Evolutionary conservation across 768 basidiomycete genomes (phyloP).

Genomic region (Nevesoporus exiguus): DNA sequence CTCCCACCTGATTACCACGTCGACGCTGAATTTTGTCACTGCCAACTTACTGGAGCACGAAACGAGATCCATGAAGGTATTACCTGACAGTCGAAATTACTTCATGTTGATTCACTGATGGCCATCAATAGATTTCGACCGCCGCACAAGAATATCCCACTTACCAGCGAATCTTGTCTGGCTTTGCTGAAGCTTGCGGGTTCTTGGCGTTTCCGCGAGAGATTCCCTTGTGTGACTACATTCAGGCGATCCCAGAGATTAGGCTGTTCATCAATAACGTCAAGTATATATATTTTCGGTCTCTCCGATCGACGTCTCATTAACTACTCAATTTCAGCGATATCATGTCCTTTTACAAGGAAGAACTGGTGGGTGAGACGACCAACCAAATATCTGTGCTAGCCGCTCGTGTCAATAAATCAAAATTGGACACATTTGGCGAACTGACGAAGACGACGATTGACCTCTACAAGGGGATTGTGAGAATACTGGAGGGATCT

Average conservation of each 20-base stretch:
- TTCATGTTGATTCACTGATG: too few species aligned
- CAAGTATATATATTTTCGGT: constrained; percentile 34
- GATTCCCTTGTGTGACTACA: constrained; percentile 32
- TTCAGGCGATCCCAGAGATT: constrained; percentile 40
- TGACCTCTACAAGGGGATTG: constrained; percentile 19
- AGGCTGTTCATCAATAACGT: constrained; percentile 31
- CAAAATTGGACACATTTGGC: constrained; percentile 29
- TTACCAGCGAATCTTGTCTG: constrained; percentile 31
- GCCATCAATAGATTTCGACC: not conserved
- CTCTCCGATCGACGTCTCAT: not conserved
- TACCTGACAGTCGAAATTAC: not conserved
- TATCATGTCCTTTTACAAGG: constrained; percentile 41
- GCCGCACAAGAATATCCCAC: constrained; percentile 26
- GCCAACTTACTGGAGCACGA: constrained; percentile 33
- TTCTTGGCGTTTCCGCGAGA: constrained; percentile 36
- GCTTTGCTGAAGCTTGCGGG: constrained; percentile 33
- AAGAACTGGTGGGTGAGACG: constrained; percentile 35
- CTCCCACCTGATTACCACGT: constrained; percentile 35
- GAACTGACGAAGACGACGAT: constrained; percentile 27
- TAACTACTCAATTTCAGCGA: constrained; percentile 27
- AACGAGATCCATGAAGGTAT: constrained; percentile 28
- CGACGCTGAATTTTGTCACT: constrained; percentile 36
- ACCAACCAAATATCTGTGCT: constrained; percentile 36
- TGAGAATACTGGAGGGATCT: constrained; percentile 23
- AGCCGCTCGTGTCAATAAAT: constrained; percentile 20